phyloP scores from a whole-genome alignment of 2,329 filamentous ascomycete genomes.

The Fusarium begoniae region DNA sequence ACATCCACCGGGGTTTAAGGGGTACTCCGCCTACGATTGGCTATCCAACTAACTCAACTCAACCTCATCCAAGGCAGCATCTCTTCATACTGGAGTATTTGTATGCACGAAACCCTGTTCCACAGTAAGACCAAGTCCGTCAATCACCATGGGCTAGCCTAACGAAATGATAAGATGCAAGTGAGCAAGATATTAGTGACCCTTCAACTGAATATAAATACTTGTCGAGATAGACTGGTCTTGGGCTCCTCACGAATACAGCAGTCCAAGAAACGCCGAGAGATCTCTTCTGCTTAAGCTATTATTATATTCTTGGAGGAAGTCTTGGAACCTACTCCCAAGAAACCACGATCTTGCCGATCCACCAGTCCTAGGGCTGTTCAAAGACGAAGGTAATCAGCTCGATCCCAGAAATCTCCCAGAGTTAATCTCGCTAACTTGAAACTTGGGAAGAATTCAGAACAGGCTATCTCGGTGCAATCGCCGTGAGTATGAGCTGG shows the following conservation, averaged over 20 bases:
- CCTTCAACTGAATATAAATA: not conserved
- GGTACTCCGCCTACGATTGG: not conserved
- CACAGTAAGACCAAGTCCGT: not conserved
- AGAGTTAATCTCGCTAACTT: not conserved
- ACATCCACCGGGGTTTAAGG: not conserved
- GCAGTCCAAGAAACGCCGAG: not conserved
- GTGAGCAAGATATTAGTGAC: not conserved
- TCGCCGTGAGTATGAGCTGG: no score
- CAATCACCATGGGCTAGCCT: not conserved
- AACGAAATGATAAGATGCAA: not conserved
- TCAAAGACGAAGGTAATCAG: not conserved
- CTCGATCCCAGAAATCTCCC: not conserved
- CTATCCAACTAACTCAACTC: not conserved
- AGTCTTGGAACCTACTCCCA: not conserved
- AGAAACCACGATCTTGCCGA: not conserved
- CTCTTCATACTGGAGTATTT: not conserved
- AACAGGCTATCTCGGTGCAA: not conserved
- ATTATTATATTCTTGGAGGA: not conserved
- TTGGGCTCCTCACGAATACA: not conserved
- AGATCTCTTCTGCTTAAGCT: not conserved
- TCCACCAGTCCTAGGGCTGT: not conserved
- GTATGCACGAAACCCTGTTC: not conserved
- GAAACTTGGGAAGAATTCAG: not conserved
- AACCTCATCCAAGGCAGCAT: not conserved
- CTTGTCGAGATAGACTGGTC: not conserved